Conservation (phyloP, 2,329 filamentous ascomycete species). For the Chaetomium globosum region DNA sequence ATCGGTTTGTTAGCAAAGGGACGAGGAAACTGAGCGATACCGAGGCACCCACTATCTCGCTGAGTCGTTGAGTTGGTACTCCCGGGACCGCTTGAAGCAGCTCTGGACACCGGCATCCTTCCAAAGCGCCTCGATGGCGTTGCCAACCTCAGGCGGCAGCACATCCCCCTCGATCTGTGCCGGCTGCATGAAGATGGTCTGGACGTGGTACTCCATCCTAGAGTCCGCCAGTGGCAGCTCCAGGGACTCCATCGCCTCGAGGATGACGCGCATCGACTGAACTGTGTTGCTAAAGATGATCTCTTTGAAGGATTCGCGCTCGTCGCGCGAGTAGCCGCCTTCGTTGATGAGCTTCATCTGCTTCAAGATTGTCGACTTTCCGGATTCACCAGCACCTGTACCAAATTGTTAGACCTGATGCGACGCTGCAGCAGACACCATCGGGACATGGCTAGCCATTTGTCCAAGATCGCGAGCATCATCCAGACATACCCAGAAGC, state of each 20-base stretch:
- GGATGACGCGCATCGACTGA: slow-evolving; percentile 69
- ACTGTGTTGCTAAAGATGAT: slow-evolving; percentile 73
- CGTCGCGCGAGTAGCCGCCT: slow-evolving; percentile 94
- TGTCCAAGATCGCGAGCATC: background rate
- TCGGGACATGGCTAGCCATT: background rate
- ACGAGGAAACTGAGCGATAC: background rate
- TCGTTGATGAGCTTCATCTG: slow-evolving; percentile 99
- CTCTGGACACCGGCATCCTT: slow-evolving; percentile 90
- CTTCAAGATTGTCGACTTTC: slow-evolving; percentile 92
- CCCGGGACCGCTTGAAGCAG: slow-evolving; percentile 92
- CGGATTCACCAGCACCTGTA: slow-evolving; percentile 93
- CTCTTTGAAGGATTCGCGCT: slow-evolving; percentile 70
- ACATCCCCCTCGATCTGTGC: slow-evolving; percentile 95
- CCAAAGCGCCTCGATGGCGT: slow-evolving; percentile 90
- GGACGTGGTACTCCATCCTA: slow-evolving; percentile 93
- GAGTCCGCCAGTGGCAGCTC: slow-evolving; percentile 85
- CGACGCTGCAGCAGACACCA: background rate
- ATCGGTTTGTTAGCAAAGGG: slow-evolving; percentile 41
- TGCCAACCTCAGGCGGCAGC: slow-evolving; percentile 89
- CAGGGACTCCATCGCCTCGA: slow-evolving; percentile 69
- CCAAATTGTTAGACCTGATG: slow-evolving; percentile 16
- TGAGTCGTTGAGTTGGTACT: slow-evolving; percentile 96
- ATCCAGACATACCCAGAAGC: slow-evolving; percentile 74
- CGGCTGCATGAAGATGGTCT: slow-evolving; percentile 98
- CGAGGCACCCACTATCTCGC: slow-evolving; percentile 78